These are phyloP conservation scores for Leptographium galeiforme DNA, from an alignment of 2,329 filamentous ascomycete species.

Conservation along the genomic window DNA sequence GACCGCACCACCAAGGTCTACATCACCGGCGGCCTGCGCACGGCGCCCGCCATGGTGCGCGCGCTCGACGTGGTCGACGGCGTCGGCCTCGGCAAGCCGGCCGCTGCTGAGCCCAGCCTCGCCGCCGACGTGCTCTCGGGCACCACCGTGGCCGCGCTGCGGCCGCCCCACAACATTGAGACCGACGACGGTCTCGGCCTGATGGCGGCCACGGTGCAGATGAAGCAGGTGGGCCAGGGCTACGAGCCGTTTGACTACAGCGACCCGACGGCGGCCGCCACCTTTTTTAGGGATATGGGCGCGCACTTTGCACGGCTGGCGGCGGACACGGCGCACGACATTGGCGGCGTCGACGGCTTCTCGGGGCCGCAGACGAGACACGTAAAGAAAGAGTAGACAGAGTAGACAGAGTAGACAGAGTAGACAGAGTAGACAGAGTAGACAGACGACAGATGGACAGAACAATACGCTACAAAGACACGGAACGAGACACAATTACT, in stretches of 20 bases:
- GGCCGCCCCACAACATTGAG: background rate
- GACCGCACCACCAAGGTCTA: conserved; percentile 33
- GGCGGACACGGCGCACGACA: background rate
- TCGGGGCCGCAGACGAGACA: background rate
- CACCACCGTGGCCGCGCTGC: conserved; percentile 9
- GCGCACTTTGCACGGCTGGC: background rate
- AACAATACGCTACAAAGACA: too few relatives aligned
- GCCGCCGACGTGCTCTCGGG: conserved; percentile 16
- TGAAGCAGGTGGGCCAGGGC: background rate
- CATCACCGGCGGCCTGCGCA: conserved; percentile 45
- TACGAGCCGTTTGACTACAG: background rate
- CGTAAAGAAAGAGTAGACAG: background rate
- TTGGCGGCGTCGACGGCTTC: background rate
- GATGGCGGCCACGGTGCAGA: background rate
- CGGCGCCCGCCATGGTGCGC: conserved; percentile 41
- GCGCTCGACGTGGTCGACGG: conserved; percentile 34
- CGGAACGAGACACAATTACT: too few relatives aligned
- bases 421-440: too few relatives aligned
- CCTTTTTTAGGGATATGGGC: background rate
- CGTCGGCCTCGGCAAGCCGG: conserved; percentile 37
- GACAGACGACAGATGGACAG: too few relatives aligned
- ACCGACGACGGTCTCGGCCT: background rate
- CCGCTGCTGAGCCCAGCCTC: conserved; percentile 20
- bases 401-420: too few relatives aligned
- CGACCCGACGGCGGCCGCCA: background rate